These are phyloP conservation scores for Ichthyophthirius multifiliis DNA, from an alignment of 169 alveolate species.

Conservation along the genomic window DNA sequence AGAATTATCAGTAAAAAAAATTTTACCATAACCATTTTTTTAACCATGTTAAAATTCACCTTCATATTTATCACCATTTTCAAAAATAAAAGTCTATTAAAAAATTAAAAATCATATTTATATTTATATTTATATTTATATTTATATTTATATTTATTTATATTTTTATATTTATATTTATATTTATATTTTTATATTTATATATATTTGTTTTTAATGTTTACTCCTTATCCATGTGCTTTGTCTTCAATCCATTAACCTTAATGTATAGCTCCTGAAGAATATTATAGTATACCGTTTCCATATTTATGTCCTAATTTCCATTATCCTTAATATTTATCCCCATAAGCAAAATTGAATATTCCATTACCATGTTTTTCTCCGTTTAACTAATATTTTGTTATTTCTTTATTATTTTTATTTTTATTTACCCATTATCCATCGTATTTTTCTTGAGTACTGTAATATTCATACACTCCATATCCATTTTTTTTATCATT, in stretches of 20 bases:
- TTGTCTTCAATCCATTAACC: slow-evolving; percentile 49
- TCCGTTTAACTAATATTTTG: slow-evolving; percentile 24
- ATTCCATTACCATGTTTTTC: slow-evolving; percentile 40
- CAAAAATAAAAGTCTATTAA: not conserved
- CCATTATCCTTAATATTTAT: slow-evolving; percentile 34
- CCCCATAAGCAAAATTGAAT: slow-evolving; percentile 35
- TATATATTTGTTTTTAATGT: not conserved
- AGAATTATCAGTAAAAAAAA: not conserved
- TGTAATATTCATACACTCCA: slow-evolving; percentile 32
- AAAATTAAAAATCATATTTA: not conserved
- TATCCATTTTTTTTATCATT: slow-evolving; percentile 47
- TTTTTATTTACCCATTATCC: slow-evolving; percentile 10
- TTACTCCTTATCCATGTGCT: slow-evolving; percentile 47
- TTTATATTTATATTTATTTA: not conserved
- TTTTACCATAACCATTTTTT: too few species aligned
- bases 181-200: not conserved
- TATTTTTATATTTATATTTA: not conserved
- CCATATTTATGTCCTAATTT: slow-evolving; percentile 41
- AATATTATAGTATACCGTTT: slow-evolving; percentile 37
- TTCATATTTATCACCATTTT: not conserved
- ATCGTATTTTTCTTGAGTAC: slow-evolving; percentile 37
- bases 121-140: not conserved
- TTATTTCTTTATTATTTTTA: not conserved
- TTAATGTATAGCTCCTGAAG: slow-evolving; percentile 42
- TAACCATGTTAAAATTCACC: too few species aligned